phyloP scores from a whole-genome alignment of 805 yeast genomes.

The Vanderwaltozyma tropicalis region DNA sequence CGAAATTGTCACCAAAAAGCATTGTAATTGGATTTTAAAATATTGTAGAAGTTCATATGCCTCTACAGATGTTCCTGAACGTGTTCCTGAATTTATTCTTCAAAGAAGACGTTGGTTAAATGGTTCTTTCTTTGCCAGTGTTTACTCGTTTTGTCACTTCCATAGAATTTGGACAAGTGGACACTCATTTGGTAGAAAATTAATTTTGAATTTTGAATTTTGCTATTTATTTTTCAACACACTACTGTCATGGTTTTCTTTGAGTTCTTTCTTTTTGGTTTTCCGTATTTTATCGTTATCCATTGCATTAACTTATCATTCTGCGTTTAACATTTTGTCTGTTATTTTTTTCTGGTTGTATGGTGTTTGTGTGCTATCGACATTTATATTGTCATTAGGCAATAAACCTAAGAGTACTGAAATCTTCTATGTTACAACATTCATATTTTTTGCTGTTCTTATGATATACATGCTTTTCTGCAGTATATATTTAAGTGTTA shows the following conservation, averaged over 20 bases:
- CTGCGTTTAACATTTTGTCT: constrained; percentile 67
- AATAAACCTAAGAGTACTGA: constrained; percentile 89
- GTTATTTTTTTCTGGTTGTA: constrained; percentile 80
- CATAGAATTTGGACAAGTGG: constrained; percentile 68
- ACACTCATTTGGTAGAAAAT: constrained; percentile 58
- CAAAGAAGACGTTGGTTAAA: constrained; percentile 96
- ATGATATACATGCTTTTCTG: constrained; percentile 89
- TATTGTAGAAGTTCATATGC: constrained; percentile 86
- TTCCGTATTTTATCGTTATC: constrained; percentile 79
- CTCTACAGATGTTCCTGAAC: constrained; percentile 91
- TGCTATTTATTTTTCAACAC: constrained; percentile 65
- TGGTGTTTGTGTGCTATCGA: constrained; percentile 66
- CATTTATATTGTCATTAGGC: constrained; percentile 86
- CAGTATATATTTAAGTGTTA: constrained; percentile 67
- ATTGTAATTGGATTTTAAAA: constrained; percentile 64
- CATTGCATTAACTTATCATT: constrained; percentile 44
- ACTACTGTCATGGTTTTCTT: constrained; percentile 82
- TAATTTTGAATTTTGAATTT: constrained; percentile 68
- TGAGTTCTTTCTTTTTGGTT: constrained; percentile 83
- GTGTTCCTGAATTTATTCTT: constrained; percentile 72
- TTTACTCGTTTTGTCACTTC: constrained; percentile 74
- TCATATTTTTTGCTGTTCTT: constrained; percentile 69
- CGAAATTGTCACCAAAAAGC: constrained; percentile 80
- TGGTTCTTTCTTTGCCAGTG: constrained; percentile 91
- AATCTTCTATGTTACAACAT: constrained; percentile 62